Evolutionary conservation across 768 basidiomycete genomes (phyloP), one percentile per base, ranked within the genome.

Genomic region (Leccinum uliginosum): DNA sequence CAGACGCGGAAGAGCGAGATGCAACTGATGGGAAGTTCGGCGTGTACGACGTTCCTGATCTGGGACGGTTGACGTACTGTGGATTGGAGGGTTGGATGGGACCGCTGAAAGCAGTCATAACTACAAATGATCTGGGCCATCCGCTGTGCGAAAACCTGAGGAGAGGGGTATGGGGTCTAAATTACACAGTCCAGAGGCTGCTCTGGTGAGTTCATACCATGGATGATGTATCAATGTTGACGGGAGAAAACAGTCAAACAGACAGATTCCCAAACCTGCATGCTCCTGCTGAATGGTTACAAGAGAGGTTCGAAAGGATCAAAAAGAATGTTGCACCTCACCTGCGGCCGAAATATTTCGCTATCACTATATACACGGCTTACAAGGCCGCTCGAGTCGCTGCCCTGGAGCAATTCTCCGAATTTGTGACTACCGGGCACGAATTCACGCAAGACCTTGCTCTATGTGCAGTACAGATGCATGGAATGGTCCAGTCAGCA

Each of bases 1-100:
- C 90, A 0, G 93, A 98, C 53, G 86, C 84, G 1, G 97, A 99
- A 74, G 97, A 99, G 71, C 78, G 85, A 35, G 96, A 98, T 68
- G 89, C 90, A 3, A 96, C 92, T 2, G 76, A 72, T 3, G 91
- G 91, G 1, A 81, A 85, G 59, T 85, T 87, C 67, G 95, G 97
- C 3, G 82, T 76, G 1, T 98, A 98, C 71, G 80, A 87, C 48
- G 74, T 99, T 32, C 91, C 95, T 5, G 83, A 80, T 23, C 66
- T 83, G 23, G 93, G 89, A 0, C 80, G 81, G 57, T 75, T 94
- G 70, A 84, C 83, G 11, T 99, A 98, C 72, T 98, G 95, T 65
- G 97, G 97, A 17, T 71, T 98, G 51, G 93, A 98, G 66, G 97
- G 97, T 2, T 99, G 95, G 93, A 98, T 99, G 93, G 83, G 87